Evolutionary conservation across 345 rosid species (phyloP).

Genomic region (Eucalyptus regnans): DNA sequence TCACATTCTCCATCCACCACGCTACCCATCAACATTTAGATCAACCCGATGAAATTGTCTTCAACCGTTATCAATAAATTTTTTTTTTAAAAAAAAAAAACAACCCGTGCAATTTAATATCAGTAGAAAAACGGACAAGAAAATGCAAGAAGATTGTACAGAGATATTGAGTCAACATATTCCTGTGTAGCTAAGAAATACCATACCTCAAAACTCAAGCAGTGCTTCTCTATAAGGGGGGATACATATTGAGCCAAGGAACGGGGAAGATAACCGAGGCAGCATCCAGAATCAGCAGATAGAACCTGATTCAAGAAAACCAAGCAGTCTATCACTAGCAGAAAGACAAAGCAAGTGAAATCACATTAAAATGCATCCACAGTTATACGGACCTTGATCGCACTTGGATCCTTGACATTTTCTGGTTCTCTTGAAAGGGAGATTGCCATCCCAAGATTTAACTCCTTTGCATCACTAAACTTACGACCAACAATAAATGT

Average conservation of each 20-base stretch:
- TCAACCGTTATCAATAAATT: background rate
- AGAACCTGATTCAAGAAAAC: conserved; percentile 44
- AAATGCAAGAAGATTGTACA: background rate
- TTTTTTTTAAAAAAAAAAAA: background rate
- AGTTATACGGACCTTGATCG: conserved; percentile 49
- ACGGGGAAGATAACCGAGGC: conserved; percentile 78
- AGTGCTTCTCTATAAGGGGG: conserved; percentile 50
- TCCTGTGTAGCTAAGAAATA: background rate
- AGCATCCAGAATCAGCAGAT: conserved; percentile 25
- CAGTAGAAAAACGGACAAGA: background rate
- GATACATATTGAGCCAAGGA: conserved; percentile 61
- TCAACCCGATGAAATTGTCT: background rate
- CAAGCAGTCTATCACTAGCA: background rate
- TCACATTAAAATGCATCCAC: background rate
- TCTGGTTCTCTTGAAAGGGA: conserved; percentile 64
- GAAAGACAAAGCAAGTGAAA: background rate
- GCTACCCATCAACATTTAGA: background rate
- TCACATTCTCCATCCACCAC: background rate
- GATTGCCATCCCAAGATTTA: conserved; percentile 29
- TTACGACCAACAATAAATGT: conserved; percentile 86
- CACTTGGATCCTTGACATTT: conserved; percentile 62
- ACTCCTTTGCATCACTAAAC: conserved; percentile 47
- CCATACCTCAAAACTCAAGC: conserved; percentile 56
- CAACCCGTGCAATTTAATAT: background rate
- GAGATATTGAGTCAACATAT: background rate